Conservation (phyloP, 306 rosid genomes). For the Dalbergia oliveri region DNA sequence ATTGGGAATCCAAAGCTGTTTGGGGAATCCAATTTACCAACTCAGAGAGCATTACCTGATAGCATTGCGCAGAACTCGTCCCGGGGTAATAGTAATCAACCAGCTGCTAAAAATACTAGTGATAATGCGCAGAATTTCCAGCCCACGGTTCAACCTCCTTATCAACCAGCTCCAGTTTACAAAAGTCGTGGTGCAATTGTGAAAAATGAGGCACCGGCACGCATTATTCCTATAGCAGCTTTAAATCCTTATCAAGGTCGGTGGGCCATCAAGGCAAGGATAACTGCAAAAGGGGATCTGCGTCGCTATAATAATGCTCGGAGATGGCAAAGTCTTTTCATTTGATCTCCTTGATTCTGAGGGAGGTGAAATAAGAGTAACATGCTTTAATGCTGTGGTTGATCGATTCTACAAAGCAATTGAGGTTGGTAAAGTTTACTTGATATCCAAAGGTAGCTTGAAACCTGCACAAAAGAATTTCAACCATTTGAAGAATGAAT, state of each 20-base stretch:
- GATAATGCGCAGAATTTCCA: slow-evolving; percentile 62
- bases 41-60: slow-evolving; percentile 49
- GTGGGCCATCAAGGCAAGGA: slow-evolving; percentile 99
- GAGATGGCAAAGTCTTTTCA: slow-evolving; percentile 98
- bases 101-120: slow-evolving; percentile 50
- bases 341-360: slow-evolving; percentile 97
- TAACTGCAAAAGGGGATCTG: slow-evolving; percentile 93
- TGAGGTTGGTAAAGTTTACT: slow-evolving; percentile 91
- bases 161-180: slow-evolving; percentile 86
- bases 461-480: slow-evolving; percentile 94
- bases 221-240: slow-evolving; percentile 85
- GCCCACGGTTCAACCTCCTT: slow-evolving; percentile 87
- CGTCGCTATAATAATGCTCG: slow-evolving; percentile 97
- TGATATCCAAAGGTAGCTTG: slow-evolving; percentile 92
- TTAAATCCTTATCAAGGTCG: slow-evolving; percentile 96
- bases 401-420: slow-evolving; percentile 82
- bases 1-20: slow-evolving; percentile 79
- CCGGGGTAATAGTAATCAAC: slow-evolving; percentile 45
- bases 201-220: slow-evolving; percentile 96
- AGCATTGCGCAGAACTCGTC: slow-evolving; percentile 42
- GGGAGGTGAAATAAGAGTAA: slow-evolving; percentile 94
- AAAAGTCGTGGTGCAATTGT: slow-evolving; percentile 74
- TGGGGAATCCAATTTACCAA: slow-evolving; percentile 55
- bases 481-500: slow-evolving; percentile 95
- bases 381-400: slow-evolving; percentile 97